A percentile compares a stretch with the other conserved stretches of the same genome.
phyloP scores from a whole-genome alignment of 768 basidiomycete species.

The Termitomyces eurrhizus region DNA sequence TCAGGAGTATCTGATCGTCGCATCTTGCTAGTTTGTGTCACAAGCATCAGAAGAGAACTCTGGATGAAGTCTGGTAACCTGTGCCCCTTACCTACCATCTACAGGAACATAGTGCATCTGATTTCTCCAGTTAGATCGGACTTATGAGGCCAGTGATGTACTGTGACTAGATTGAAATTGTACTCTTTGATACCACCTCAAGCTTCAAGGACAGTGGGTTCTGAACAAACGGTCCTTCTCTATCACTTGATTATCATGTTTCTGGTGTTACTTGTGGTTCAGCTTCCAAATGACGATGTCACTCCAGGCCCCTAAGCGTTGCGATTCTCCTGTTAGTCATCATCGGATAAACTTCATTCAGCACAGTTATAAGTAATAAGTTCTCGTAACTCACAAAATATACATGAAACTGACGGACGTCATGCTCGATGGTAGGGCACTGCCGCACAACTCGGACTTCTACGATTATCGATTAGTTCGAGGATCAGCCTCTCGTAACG shows the following conservation, averaged over 20 bases:
- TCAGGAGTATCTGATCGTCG: not conserved
- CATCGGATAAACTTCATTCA: not conserved
- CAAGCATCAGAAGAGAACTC: not conserved
- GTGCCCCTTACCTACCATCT: not conserved
- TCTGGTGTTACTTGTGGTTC: not conserved
- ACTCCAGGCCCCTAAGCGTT: not conserved
- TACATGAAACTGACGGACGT: not conserved
- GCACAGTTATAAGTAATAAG: not conserved
- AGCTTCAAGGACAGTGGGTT: too few relatives aligned
- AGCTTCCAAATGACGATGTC: too few relatives aligned
- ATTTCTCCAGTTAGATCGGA: not conserved
- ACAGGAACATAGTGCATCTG: not conserved
- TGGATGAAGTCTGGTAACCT: not conserved
- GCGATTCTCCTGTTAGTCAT: not conserved
- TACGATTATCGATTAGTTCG: not conserved
- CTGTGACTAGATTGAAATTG: not conserved
- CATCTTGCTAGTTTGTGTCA: not conserved
- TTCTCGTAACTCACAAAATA: not conserved
- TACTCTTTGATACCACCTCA: too few relatives aligned
- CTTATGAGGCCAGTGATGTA: not conserved
- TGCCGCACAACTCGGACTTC: not conserved
- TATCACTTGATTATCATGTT: not conserved
- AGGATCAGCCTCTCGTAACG: not conserved
- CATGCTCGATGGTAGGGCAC: not conserved
- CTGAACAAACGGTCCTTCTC: not conserved